phyloP scores from a whole-genome alignment of 345 rosid genomes.

The Brassica cretica region DNA sequence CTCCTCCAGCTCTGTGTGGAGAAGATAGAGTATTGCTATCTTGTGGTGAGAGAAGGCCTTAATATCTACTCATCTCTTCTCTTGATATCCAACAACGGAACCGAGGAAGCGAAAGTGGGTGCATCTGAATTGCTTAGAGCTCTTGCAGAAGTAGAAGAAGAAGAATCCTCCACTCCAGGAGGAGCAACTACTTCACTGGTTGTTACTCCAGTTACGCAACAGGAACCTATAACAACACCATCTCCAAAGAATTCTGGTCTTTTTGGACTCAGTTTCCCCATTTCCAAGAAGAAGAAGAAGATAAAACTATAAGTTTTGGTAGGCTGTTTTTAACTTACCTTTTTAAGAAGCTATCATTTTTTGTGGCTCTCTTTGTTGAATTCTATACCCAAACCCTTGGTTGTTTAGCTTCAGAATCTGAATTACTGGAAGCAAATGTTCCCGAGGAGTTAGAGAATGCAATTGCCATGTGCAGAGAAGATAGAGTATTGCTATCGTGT shows the following conservation, averaged over 20 bases:
- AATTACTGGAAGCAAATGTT: too few species aligned
- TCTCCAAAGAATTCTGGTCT: neutral
- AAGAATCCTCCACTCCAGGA: neutral
- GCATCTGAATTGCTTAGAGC: neutral
- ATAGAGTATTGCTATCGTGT: too few species aligned
- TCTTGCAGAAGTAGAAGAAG: neutral
- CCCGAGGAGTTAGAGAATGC: too few species aligned
- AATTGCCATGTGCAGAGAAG: too few species aligned
- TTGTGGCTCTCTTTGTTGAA: too few species aligned
- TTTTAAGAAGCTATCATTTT: neutral
- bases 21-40: slow-evolving; percentile 1
- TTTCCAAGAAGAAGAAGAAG: neutral
- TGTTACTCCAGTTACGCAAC: neutral
- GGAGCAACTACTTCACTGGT: neutral
- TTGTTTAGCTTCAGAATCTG: too few species aligned
- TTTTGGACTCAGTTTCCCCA: neutral
- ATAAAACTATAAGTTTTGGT: neutral
- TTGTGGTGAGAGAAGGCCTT: neutral
- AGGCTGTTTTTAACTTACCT: neutral
- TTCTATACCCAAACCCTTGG: too few species aligned
- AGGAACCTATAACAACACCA: neutral
- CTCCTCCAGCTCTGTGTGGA: neutral
- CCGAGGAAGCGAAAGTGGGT: neutral
- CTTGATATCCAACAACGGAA: neutral
- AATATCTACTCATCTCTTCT: neutral